phyloP scores from a whole-genome alignment of 2,329 filamentous ascomycete genomes.

The Colletotrichum endophyticum region DNA sequence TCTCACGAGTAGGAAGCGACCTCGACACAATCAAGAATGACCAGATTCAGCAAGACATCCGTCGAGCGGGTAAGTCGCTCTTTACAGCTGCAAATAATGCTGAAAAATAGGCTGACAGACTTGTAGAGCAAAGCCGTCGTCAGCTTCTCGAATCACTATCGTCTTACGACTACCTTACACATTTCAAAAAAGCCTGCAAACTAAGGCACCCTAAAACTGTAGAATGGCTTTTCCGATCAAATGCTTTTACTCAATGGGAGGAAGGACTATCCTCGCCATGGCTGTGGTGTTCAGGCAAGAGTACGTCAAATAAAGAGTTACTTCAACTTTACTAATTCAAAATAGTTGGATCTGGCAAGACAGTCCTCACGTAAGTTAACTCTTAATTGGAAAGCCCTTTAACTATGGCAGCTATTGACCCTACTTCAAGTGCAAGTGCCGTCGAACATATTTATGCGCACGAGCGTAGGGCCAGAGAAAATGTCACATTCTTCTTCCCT shows the following conservation, averaged over 20 bases:
- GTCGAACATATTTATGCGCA: neutral
- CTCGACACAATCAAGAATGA: neutral
- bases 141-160: neutral
- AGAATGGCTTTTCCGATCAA: neutral
- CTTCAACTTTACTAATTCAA: neutral
- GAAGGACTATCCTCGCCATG: neutral
- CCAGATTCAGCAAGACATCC: neutral
- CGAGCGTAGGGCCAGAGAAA: neutral
- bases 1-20: neutral
- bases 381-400: neutral
- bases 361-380: neutral
- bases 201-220: neutral
- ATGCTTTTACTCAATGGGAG: neutral
- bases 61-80: neutral
- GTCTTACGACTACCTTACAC: neutral
- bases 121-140: neutral
- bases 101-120: neutral
- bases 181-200: neutral
- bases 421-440: neutral
- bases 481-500: neutral
- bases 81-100: fast-evolving
- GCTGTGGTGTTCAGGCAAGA: neutral
- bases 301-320: neutral
- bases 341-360: neutral
- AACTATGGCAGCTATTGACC: neutral